Conservation (phyloP, 1,284 basidiomycete genomes). For the Ustilago tritici region DNA sequence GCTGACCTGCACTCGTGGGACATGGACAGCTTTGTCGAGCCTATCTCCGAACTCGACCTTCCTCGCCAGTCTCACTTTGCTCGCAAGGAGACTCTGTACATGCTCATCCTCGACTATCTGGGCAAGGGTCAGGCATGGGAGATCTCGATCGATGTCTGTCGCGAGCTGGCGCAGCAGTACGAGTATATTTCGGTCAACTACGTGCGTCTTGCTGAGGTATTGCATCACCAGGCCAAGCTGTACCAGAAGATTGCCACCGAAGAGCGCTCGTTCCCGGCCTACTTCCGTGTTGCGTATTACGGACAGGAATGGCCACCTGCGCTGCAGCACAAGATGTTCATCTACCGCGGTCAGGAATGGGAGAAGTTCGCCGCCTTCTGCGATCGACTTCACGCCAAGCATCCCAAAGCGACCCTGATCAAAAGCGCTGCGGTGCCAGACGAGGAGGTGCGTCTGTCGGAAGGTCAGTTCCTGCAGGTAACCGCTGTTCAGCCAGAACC, state of each 20-base stretch:
- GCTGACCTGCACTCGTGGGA: constrained; percentile 91
- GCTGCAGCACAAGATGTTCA: constrained; percentile 84
- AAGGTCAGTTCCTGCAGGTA: constrained; percentile 75
- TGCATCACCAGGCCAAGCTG: constrained; percentile 63
- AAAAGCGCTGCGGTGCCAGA: constrained; percentile 81
- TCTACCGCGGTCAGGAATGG: constrained; percentile 89
- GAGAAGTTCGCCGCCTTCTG: constrained; percentile 84
- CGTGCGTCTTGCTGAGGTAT: constrained; percentile 62
- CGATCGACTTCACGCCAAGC: constrained; percentile 91
- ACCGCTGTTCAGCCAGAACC: constrained; percentile 87
- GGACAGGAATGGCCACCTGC: constrained; percentile 84
- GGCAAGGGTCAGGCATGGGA: constrained; percentile 96
- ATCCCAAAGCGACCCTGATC: constrained; percentile 85
- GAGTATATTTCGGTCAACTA: constrained; percentile 72
- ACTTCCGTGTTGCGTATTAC: constrained; percentile 92
- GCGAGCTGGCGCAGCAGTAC: constrained; percentile 74
- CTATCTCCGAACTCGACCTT: constrained; percentile 75
- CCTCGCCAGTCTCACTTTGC: constrained; percentile 94
- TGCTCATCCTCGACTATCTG: constrained; percentile 70
- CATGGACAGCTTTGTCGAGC: constrained; percentile 79
- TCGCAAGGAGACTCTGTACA: constrained; percentile 78
- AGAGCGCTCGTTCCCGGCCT: constrained; percentile 70
- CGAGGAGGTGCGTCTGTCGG: constrained; percentile 70
- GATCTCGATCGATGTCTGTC: constrained; percentile 90
- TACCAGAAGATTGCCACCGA: constrained; percentile 61